phyloP scores from a whole-genome alignment of 2,329 filamentous ascomycete species.

The Polytolypa hystricis region DNA sequence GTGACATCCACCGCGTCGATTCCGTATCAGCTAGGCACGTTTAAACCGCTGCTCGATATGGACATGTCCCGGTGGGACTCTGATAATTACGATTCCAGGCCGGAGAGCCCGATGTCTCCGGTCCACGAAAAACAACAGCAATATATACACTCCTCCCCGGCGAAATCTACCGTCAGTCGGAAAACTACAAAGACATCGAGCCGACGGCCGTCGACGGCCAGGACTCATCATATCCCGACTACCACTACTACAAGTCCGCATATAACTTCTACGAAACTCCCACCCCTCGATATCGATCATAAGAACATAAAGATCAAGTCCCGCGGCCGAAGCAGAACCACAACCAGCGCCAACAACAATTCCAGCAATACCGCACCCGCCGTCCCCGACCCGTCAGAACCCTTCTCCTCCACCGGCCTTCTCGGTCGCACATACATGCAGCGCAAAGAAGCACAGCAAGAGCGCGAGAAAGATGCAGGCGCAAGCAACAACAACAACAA shows the following conservation, averaged over 20 bases:
- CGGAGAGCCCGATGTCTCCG: too few relatives aligned
- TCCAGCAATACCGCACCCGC: too few relatives aligned
- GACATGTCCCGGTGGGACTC: conserved; percentile 20
- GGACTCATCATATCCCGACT: too few relatives aligned
- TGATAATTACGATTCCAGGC: conserved; percentile 21
- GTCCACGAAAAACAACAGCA: too few relatives aligned
- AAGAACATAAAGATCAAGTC: neutral
- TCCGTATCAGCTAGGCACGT: conserved; percentile 54
- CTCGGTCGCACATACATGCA: conserved; percentile 31
- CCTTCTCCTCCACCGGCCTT: conserved; percentile 27
- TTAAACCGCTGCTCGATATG: conserved; percentile 57
- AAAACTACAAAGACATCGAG: neutral
- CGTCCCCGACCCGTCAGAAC: conserved; percentile 10
- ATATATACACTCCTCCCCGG: neutral
- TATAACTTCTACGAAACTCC: too few relatives aligned
- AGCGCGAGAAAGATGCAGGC: conserved; percentile 24
- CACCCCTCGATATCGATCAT: too few relatives aligned
- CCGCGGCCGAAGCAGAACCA: neutral
- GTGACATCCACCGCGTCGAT: conserved; percentile 11
- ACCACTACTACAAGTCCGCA: too few relatives aligned
- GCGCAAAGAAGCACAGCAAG: conserved; percentile 29
- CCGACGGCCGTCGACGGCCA: too few relatives aligned
- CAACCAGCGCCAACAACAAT: neutral
- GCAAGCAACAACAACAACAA: conserved; percentile 21
- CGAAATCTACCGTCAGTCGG: too few relatives aligned